Evolutionary conservation across 176 grass and related monocot species (phyloP).

Genomic region (Cenchrus fungigraminus): DNA sequence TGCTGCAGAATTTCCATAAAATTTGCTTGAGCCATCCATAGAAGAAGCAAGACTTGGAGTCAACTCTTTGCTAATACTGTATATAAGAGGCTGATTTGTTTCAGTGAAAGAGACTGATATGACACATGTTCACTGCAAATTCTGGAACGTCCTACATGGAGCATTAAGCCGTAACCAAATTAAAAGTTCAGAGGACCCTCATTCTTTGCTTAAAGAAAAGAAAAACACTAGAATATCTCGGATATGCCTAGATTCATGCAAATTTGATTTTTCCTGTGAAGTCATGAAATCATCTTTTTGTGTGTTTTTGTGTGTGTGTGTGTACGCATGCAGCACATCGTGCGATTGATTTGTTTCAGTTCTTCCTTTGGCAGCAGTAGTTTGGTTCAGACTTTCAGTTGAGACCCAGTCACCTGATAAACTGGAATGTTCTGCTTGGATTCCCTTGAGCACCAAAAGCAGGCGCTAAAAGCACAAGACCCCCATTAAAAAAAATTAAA

Average conservation of each 20-base stretch:
- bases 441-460: slow-evolving; percentile 20
- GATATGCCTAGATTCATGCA: not conserved
- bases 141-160: not conserved
- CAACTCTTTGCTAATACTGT: not conserved
- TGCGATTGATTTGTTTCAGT: not conserved
- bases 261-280: not conserved
- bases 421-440: not conserved
- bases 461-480: slow-evolving; percentile 21
- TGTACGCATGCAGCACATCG: not conserved
- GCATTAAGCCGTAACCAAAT: not conserved
- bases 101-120: not conserved
- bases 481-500: not conserved
- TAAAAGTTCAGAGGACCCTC: not conserved
- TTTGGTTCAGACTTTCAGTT: not conserved
- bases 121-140: not conserved
- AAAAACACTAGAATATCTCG: no score
- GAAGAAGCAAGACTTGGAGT: not conserved
- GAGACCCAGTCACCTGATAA: not conserved
- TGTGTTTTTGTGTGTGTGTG: no score
- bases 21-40: not conserved
- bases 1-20: not conserved
- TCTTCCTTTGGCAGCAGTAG: not conserved
- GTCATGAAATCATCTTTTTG: not conserved
- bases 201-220: not conserved
- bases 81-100: no score